Conservation (phyloP, 805 yeast genomes). For the Cyberlindnera maritima region DNA sequence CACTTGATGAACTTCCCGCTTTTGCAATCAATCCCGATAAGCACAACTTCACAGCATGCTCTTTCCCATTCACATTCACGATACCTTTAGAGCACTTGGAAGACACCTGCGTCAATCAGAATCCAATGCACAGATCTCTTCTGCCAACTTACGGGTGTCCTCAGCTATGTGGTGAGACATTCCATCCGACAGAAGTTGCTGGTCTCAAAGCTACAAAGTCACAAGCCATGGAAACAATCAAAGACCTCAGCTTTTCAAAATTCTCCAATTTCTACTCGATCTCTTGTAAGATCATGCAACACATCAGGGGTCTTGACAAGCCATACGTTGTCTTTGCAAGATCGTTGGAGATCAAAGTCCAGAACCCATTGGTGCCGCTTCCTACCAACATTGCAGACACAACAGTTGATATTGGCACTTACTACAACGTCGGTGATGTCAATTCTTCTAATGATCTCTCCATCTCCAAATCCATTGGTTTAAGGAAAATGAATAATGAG, state of each 20-base stretch:
- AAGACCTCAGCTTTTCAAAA: constrained; percentile 3
- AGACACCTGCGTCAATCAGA: constrained; percentile 11
- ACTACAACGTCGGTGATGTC: constrained; percentile 14
- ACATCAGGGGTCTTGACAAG: constrained; percentile 10
- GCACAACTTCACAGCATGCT: constrained; percentile 9
- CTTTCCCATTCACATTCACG: constrained; percentile 20
- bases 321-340: constrained; percentile 20
- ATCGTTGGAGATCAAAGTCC: constrained; percentile 19
- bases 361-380: neutral
- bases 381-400: constrained; percentile 14
- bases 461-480: constrained; percentile 13
- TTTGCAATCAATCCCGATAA: constrained; percentile 12
- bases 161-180: constrained; percentile 17
- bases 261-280: constrained; percentile 19
- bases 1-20: constrained; percentile 2
- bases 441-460: constrained; percentile 13
- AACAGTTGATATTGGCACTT: constrained; percentile 9
- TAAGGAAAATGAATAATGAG: constrained; percentile 2
- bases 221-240: neutral
- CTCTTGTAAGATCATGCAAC: constrained; percentile 16
- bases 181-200: constrained; percentile 17
- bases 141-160: constrained; percentile 22
- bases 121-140: constrained; percentile 9
- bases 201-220: constrained; percentile 14
- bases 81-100: constrained; percentile 19